A percentile compares a stretch with the other conserved stretches of the same genome.
These are phyloP conservation scores for Epichloe sp. DNA, from an alignment of 2,329 filamentous ascomycete species.

Conservation along the genomic window DNA sequence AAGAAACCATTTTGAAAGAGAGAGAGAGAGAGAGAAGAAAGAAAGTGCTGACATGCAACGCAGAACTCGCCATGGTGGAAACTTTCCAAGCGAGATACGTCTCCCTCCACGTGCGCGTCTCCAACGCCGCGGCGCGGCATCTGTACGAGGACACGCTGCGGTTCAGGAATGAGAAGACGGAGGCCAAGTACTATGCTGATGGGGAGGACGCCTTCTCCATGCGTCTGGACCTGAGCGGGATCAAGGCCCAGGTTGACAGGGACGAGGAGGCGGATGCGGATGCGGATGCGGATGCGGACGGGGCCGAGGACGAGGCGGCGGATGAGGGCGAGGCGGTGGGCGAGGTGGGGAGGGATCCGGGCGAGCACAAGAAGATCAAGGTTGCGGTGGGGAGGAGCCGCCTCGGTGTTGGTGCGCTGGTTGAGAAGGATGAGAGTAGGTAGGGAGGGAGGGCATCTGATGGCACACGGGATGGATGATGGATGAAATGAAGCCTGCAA, in stretches of 20 bases:
- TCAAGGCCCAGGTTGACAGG: constrained; percentile 31
- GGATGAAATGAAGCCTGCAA: too few relatives aligned
- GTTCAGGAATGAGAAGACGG: constrained; percentile 77
- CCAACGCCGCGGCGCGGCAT: constrained; percentile 80
- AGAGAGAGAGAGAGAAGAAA: too few relatives aligned
- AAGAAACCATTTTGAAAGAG: too few relatives aligned
- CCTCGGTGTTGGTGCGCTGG: constrained; percentile 65
- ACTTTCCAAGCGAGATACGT: constrained; percentile 86
- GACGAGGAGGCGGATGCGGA: constrained; percentile 27
- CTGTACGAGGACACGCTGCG: constrained; percentile 87
- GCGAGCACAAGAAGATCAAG: constrained; percentile 52
- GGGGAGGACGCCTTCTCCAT: constrained; percentile 94
- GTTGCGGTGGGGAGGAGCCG: constrained; percentile 68
- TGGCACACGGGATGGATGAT: too few relatives aligned
- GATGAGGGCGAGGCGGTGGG: constrained; percentile 64
- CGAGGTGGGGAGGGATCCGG: constrained; percentile 42
- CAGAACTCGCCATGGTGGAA: constrained; percentile 93
- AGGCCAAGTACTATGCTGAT: constrained; percentile 90
- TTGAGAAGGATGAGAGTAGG: constrained; percentile 53
- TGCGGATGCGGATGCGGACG: constrained; percentile 24
- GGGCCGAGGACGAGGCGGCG: constrained; percentile 18
- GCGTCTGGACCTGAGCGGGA: constrained; percentile 66
- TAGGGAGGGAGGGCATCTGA: background rate
- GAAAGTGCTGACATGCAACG: background rate
- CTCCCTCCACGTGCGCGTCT: constrained; percentile 87